Evolutionary conservation across 2,329 filamentous ascomycete species (phyloP).

Genomic region (Rhynchosporium secalis): DNA sequence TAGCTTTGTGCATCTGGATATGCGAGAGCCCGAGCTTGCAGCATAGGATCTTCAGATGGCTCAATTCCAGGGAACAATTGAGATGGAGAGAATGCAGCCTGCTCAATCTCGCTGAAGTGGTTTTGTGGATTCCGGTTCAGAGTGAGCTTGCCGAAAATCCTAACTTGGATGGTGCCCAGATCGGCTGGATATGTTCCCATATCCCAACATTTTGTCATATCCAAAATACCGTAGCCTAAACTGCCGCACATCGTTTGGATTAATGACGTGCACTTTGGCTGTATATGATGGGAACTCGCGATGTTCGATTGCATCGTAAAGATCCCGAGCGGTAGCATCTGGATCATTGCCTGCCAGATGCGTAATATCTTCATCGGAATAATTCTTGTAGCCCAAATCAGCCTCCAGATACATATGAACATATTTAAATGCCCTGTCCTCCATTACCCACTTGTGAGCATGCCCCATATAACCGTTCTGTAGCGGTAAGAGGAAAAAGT

Average conservation of each 20-base stretch:
- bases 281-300: constrained; percentile 57
- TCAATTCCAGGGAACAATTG: constrained; percentile 40
- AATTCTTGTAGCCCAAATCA: constrained; percentile 52
- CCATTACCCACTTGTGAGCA: constrained; percentile 56
- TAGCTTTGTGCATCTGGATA: too few relatives aligned
- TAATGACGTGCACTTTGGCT: constrained; percentile 54
- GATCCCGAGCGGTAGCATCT: constrained; percentile 52
- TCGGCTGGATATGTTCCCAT: constrained; percentile 47
- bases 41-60: too few relatives aligned
- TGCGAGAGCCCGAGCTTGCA: too few relatives aligned
- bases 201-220: constrained; percentile 56
- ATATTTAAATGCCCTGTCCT: constrained; percentile 54
- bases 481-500: constrained; percentile 54
- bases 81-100: constrained; percentile 65
- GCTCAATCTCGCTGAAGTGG: constrained; percentile 67
- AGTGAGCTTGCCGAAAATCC: constrained; percentile 49
- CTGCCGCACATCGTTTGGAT: constrained; percentile 51
- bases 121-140: constrained; percentile 53
- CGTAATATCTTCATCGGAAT: constrained; percentile 50
- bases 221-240: constrained; percentile 49
- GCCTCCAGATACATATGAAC: constrained; percentile 54
- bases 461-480: constrained; percentile 56
- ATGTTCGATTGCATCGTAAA: constrained; percentile 52
- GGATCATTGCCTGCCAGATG: constrained; percentile 40
- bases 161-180: constrained; percentile 17